phyloP scores from a whole-genome alignment of 768 basidiomycete genomes.

The Boletus rufocinnamomeus region DNA sequence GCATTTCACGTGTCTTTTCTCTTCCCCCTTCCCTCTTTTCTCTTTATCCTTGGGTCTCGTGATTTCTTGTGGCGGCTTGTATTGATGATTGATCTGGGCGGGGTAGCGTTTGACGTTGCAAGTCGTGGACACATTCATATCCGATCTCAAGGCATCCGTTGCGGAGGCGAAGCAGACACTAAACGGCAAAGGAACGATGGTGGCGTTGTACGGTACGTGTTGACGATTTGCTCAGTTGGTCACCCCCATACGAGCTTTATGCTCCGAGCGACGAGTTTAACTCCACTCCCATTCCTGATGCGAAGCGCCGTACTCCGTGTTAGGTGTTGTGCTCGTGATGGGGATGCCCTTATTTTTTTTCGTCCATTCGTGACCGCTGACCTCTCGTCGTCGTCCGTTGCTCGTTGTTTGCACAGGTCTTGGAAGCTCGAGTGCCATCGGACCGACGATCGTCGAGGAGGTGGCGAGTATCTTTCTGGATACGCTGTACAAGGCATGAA shows the following conservation, averaged over 20 bases:
- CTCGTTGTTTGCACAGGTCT: constrained; percentile 50
- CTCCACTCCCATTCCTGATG: not conserved
- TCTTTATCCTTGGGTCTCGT: not conserved
- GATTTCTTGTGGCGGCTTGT: not conserved
- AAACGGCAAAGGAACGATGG: constrained; percentile 82
- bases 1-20: not conserved
- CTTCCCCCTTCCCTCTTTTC: not conserved
- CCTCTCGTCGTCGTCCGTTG: no score
- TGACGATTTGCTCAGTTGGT: not conserved
- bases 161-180: constrained; percentile 64
- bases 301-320: not conserved
- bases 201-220: constrained; percentile 80
- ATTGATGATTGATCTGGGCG: not conserved
- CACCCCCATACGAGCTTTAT: not conserved
- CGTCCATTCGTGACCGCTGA: not conserved
- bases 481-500: constrained; percentile 73
- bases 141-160: constrained; percentile 80
- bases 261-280: not conserved
- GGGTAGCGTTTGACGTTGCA: constrained; percentile 75
- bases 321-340: not conserved
- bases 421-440: constrained; percentile 79
- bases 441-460: constrained; percentile 76
- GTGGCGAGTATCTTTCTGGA: constrained; percentile 82
- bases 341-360: not conserved
- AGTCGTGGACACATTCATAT: constrained; percentile 74